A percentile compares a stretch with the other conserved stretches of the same genome.
phyloP scores from a whole-genome alignment of 257 asterid genomes.

The Jaltomata sinuosa region DNA sequence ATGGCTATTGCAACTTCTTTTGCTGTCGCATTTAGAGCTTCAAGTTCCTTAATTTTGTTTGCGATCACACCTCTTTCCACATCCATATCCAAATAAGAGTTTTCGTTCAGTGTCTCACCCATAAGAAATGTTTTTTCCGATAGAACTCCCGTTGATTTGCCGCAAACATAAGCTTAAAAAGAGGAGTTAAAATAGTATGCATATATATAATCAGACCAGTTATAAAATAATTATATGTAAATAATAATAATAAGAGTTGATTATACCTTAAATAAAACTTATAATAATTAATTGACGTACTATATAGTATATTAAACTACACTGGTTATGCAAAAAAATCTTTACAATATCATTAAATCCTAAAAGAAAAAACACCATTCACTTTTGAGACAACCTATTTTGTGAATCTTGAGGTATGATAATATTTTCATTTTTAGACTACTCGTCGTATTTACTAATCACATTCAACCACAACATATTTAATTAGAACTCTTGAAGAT shows the following conservation, averaged over 20 bases:
- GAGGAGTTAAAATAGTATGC: background rate
- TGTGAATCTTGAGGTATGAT: background rate
- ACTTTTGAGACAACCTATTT: no score
- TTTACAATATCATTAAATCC: no score
- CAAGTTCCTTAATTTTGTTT: conserved; percentile 22
- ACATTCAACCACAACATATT: background rate
- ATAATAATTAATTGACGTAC: no score
- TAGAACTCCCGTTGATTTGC: conserved; percentile 28
- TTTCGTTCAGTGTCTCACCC: conserved; percentile 39
- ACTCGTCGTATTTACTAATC: background rate
- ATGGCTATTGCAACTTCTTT: conserved; percentile 27
- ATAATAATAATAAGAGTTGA: no score
- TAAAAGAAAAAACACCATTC: no score
- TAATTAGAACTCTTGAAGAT: no score
- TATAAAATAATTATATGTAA: background rate
- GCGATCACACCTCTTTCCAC: conserved; percentile 23
- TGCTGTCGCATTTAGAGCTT: conserved; percentile 12
- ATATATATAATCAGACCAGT: background rate
- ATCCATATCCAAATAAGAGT: conserved; percentile 25
- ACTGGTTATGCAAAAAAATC: no score
- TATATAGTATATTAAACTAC: no score
- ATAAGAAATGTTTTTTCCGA: conserved; percentile 29
- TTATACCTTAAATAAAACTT: no score
- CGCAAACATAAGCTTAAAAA: conserved; percentile 33
- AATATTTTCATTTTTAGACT: background rate